Evolutionary conservation across 108 stramenopile species (phyloP).

Genomic region (Mediolabrus comicus): DNA sequence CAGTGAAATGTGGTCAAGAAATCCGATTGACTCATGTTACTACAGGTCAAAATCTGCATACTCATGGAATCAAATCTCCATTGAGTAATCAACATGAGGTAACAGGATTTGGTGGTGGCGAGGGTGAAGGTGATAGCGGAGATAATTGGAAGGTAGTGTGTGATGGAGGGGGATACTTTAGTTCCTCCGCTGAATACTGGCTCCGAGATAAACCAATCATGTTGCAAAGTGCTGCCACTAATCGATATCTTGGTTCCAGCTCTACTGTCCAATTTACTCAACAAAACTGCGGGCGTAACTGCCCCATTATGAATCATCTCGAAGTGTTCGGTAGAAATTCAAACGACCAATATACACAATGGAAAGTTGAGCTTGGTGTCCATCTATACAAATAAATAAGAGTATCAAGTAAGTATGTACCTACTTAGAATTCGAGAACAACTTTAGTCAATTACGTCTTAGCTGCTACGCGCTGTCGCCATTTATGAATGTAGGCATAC

Average conservation of each 20-base stretch:
- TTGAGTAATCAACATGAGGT: slow-evolving; percentile 83
- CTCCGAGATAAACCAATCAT: slow-evolving; percentile 42
- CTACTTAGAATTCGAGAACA: no score
- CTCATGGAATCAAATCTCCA: slow-evolving; percentile 61
- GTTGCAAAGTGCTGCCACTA: slow-evolving; percentile 65
- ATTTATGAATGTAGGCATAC: slow-evolving; percentile 62
- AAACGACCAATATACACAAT: slow-evolving; percentile 59
- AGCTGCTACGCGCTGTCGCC: no score
- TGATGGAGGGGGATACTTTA: background rate
- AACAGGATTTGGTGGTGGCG: slow-evolving; percentile 66
- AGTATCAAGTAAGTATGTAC: no score
- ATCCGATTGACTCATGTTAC: slow-evolving; percentile 74
- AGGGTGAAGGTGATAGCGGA: slow-evolving; percentile 74
- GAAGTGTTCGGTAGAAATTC: slow-evolving; percentile 68
- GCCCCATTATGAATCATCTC: slow-evolving; percentile 82
- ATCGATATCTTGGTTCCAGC: slow-evolving; percentile 57
- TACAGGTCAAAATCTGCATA: slow-evolving; percentile 72
- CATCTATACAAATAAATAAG: slow-evolving; percentile 54
- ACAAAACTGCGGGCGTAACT: slow-evolving; percentile 79
- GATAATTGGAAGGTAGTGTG: slow-evolving; percentile 83
- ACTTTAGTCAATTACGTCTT: no score
- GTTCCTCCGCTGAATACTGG: slow-evolving; percentile 50
- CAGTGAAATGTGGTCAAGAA: slow-evolving; percentile 54
- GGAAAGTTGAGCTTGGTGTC: slow-evolving; percentile 70
- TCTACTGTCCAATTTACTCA: slow-evolving; percentile 62